Evolutionary conservation across 192 early-diverging fungal genomes (phyloP).

Genomic region (Physocladia obscura): DNA sequence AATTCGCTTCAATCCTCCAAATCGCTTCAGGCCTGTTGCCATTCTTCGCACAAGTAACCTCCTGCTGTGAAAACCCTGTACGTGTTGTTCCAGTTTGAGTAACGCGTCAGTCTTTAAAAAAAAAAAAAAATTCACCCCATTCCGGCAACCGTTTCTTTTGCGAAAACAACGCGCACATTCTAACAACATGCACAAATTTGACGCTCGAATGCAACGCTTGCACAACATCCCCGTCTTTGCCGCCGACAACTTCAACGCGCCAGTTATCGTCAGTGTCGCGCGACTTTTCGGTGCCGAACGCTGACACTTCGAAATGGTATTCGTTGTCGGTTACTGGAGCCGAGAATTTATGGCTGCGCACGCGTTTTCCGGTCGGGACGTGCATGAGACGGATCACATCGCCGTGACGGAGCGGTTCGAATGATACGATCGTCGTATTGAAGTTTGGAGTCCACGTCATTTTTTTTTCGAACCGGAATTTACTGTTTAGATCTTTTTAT

Average conservation of each 20-base stretch:
- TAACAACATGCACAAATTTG: constrained; percentile 74
- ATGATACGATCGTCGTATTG: constrained; percentile 32
- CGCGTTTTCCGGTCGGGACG: constrained; percentile 35
- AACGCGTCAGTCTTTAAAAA: background rate
- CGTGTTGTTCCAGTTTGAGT: too few relatives aligned
- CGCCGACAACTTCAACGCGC: constrained; percentile 73
- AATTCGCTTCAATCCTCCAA: constrained; percentile 12
- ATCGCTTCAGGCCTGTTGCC: constrained; percentile 18
- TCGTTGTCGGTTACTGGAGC: constrained; percentile 44
- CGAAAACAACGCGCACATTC: constrained; percentile 76
- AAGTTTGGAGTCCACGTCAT: constrained; percentile 30
- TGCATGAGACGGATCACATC: constrained; percentile 75
- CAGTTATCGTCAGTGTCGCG: constrained; percentile 92
- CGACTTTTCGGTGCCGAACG: constrained; percentile 56
- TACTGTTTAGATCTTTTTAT: constrained; percentile 69
- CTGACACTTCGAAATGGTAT: constrained; percentile 48
- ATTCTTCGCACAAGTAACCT: constrained; percentile 89
- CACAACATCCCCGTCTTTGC: constrained; percentile 45
- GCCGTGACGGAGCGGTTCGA: constrained; percentile 51
- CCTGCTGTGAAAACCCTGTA: constrained; percentile 70
- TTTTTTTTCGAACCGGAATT: constrained; percentile 56
- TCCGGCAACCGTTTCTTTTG: constrained; percentile 71
- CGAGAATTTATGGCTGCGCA: constrained; percentile 47
- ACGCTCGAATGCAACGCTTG: constrained; percentile 60
- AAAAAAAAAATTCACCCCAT: constrained; percentile 55